Base-by-base conservation (phyloP, 371 early-diverging fungal species). In the Mucor velutinosus region DNA sequence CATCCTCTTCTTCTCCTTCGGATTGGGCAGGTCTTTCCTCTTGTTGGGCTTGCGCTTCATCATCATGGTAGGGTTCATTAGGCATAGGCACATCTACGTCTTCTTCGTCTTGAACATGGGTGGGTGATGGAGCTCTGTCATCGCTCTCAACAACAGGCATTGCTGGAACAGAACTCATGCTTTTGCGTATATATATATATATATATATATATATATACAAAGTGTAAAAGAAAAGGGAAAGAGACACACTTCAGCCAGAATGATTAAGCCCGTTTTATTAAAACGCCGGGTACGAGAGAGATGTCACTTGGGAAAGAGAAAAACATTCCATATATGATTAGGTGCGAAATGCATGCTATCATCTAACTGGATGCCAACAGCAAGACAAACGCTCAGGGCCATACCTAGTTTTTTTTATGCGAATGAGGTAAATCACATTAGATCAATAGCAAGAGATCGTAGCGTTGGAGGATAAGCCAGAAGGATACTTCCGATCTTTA, bases 1-100 rank as follows among this genome's bases (percentile, higher is more conserved):
- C 23, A n/a, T 45, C 43, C 25, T 60, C 47, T 1, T 60, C 47
- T 3, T 65, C 67, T 33, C 62, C 63, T 41, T 71, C 67, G 17
- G 67, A 62, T n/a, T 58, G 30, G 41, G 23, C 37, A 33, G 67
- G 60, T 30, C 49, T 35, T 57, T 70, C 70, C 61, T 70, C 47
- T 23, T n/a, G n/a, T n/a, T n/a, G n/a, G n/a, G n/a, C n/a, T n/a
- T 70, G 61, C 23, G 62, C 69, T 29, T 71, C 51, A 1, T 8
- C 23, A 19, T 72, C 72, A 41, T 68, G 72, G 53, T 72, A 72
- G 11, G 72, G 72, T 21, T 72, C 72, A 6, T 41, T 56, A 23
- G 72, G 72, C 15, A 72, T 67, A 72, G 60, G 45, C 27, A 59
- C 4, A 23, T 64, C 69, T 21, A 32, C 27, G 11, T 41, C 64